Evolutionary conservation across 768 basidiomycete species (phyloP).

Genomic region (Kwoniella europaea): DNA sequence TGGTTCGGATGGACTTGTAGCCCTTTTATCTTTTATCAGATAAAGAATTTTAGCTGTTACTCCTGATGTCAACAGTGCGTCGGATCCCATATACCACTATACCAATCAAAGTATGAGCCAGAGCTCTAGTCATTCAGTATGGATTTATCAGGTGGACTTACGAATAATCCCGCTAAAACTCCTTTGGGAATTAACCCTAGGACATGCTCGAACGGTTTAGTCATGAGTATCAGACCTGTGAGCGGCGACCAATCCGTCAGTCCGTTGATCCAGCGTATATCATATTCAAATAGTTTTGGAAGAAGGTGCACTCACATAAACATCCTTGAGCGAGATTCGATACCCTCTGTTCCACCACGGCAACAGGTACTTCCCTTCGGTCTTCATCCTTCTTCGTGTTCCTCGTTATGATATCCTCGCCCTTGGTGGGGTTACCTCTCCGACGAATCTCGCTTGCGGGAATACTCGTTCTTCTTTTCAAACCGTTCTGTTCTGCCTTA

Average conservation of each 20-base stretch:
- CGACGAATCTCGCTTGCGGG: conserved; percentile 1
- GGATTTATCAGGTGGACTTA: conserved; percentile 57
- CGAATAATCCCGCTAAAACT: conserved; percentile 78
- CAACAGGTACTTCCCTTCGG: conserved; percentile 59
- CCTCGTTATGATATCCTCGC: conserved; percentile 2
- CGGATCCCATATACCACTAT: conserved; percentile 86
- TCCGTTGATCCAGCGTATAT: too few relatives aligned
- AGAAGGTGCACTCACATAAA: conserved; percentile 61
- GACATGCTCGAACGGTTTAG: conserved; percentile 79
- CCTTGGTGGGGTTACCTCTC: neutral
- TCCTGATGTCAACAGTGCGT: conserved; percentile 78
- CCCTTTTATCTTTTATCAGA: conserved; percentile 71
- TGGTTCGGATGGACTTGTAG: conserved; percentile 71
- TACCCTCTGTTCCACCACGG: conserved; percentile 89
- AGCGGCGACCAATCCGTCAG: neutral
- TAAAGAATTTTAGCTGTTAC: conserved; percentile 81
- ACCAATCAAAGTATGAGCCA: conserved; percentile 58
- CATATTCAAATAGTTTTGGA: too few relatives aligned
- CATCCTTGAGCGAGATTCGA: conserved; percentile 86
- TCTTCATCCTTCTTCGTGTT: conserved; percentile 25
- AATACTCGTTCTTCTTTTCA: conserved; percentile 20
- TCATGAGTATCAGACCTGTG: conserved; percentile 71
- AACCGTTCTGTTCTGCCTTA: neutral
- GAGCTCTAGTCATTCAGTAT: conserved; percentile 17
- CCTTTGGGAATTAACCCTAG: conserved; percentile 78